These are phyloP conservation scores for Vigna radiata DNA, from an alignment of 306 rosid species.

Conservation along the genomic window DNA sequence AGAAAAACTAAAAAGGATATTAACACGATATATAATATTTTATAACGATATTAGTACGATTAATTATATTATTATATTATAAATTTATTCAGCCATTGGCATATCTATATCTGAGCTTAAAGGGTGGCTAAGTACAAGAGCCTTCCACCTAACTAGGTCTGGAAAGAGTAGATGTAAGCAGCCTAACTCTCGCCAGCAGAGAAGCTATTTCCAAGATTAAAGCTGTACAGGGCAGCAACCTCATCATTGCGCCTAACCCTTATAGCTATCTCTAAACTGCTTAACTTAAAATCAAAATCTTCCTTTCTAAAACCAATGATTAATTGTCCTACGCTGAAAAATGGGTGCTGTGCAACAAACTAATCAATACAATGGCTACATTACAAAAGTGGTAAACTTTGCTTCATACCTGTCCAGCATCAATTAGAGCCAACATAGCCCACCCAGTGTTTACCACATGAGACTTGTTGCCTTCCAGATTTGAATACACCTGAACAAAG, in stretches of 20 bases:
- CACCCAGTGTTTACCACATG: conserved; percentile 85
- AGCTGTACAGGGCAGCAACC: not conserved
- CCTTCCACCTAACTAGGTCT: not conserved
- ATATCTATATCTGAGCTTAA: not conserved
- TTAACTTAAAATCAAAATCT: conserved; percentile 1
- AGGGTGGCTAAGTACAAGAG: not conserved
- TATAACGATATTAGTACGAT: not conserved
- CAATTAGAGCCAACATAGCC: conserved; percentile 82
- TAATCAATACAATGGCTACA: conserved; percentile 20
- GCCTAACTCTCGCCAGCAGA: not conserved
- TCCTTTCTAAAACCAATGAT: conserved; percentile 26
- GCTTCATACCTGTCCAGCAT: conserved; percentile 75
- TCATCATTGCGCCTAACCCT: not conserved
- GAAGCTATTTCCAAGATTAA: not conserved
- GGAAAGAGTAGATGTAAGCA: not conserved
- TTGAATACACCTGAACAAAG: conserved; percentile 69
- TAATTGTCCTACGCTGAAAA: conserved; percentile 20
- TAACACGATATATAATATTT: not conserved
- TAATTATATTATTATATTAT: too few species aligned
- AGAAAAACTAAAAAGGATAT: not conserved
- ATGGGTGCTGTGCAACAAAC: conserved; percentile 23
- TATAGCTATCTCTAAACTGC: conserved; percentile 13
- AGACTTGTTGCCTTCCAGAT: conserved; percentile 63
- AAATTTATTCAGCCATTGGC: not conserved
- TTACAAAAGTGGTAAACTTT: conserved; percentile 32